These are phyloP conservation scores for Nematocida ironsii DNA, from an alignment of 371 early-diverging fungal species.

Conservation along the genomic window DNA sequence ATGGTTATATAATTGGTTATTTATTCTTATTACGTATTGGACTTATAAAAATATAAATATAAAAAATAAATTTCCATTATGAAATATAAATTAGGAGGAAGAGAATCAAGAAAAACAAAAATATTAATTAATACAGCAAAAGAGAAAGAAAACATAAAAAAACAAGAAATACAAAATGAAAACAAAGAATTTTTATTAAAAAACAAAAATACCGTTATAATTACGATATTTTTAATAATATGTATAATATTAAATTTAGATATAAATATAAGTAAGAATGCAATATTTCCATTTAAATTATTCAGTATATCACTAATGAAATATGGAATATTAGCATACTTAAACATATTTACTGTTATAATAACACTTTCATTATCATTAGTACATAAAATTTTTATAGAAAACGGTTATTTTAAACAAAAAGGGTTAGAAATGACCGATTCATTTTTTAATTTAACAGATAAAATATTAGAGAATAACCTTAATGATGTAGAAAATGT, in stretches of 20 bases:
- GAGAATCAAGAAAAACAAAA: neutral
- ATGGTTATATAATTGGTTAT: neutral
- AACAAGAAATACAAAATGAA: neutral
- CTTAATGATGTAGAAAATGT: neutral
- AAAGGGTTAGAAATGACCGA: neutral
- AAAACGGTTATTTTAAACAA: neutral
- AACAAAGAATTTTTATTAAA: neutral
- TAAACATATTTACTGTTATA: neutral
- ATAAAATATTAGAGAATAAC: neutral
- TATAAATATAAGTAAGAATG: neutral
- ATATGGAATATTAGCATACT: neutral
- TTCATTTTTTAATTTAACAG: neutral
- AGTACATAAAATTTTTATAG: neutral
- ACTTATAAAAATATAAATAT: no score
- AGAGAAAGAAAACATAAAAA: neutral
- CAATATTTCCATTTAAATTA: neutral
- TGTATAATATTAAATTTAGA: neutral
- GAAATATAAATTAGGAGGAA: neutral
- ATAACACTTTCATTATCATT: neutral
- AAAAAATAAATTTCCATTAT: neutral
- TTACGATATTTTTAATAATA: neutral
- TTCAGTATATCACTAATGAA: constrained; percentile 1
- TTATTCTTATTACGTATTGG: neutral
- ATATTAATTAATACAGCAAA: neutral
- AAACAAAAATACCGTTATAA: neutral